Conservation (phyloP, 305 asterid species). For the Striga hermonthica region DNA sequence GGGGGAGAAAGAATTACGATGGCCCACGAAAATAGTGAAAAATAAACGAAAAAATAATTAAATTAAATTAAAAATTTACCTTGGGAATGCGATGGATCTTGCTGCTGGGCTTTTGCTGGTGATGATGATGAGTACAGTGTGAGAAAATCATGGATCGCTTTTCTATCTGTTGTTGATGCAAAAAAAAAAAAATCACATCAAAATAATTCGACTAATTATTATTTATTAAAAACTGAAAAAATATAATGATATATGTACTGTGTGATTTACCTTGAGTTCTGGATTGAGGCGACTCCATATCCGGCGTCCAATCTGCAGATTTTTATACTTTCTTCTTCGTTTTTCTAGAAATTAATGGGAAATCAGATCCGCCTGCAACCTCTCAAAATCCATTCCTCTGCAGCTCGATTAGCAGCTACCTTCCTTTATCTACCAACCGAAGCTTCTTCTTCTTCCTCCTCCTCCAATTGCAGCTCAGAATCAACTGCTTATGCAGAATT, state of each 20-base stretch:
- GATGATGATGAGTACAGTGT: slow-evolving; percentile 71
- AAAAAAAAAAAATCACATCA: slow-evolving; percentile 30
- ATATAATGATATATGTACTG: background rate
- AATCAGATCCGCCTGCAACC: slow-evolving; percentile 62
- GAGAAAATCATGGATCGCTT: slow-evolving; percentile 93
- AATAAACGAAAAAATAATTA: background rate
- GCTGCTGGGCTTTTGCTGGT: slow-evolving; percentile 46
- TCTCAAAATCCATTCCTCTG: background rate
- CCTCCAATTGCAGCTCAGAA: slow-evolving; percentile 32
- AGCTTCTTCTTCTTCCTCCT: slow-evolving; percentile 26
- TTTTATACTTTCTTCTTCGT: background rate
- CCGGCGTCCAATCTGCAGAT: slow-evolving; percentile 29
- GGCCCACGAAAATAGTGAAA: background rate
- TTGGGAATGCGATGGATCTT: slow-evolving; percentile 73
- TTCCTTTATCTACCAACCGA: background rate
- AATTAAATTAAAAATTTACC: slow-evolving; percentile 38
- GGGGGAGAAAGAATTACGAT: no score
- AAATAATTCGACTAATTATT: background rate
- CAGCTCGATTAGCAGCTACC: background rate
- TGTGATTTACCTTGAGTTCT: slow-evolving; percentile 54
- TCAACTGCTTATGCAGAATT: slow-evolving; percentile 29
- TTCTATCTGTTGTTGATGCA: slow-evolving; percentile 51
- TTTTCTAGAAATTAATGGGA: background rate
- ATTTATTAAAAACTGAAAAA: background rate
- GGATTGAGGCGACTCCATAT: slow-evolving; percentile 80